Evolutionary conservation across 2,329 filamentous ascomycete genomes (phyloP).

Genomic region (Aspergillus tubingensis): DNA sequence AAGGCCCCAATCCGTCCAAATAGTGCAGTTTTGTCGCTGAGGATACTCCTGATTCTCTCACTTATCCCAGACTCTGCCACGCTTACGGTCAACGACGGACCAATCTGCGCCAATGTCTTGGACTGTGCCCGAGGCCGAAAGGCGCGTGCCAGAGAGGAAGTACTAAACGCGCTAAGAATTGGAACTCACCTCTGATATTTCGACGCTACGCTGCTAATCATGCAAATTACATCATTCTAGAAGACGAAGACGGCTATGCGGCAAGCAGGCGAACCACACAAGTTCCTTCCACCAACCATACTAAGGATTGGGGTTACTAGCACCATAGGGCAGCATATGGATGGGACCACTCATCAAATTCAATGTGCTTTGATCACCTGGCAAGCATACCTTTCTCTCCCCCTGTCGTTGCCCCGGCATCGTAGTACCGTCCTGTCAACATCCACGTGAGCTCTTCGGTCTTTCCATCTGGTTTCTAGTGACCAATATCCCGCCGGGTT

Average conservation of each 20-base stretch:
- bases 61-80: not conserved
- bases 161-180: not conserved
- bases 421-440: not conserved
- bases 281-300: not conserved
- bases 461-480: slow-evolving; percentile 15
- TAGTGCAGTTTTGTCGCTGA: not conserved
- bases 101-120: not conserved
- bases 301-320: not conserved
- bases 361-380: not conserved
- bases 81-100: not conserved
- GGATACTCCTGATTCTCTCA: not conserved
- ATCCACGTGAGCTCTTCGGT: not conserved
- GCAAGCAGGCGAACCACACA: not conserved
- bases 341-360: not conserved
- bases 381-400: not conserved
- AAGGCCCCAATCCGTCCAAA: not conserved
- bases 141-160: not conserved
- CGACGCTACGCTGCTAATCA: not conserved
- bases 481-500: not conserved
- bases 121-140: not conserved
- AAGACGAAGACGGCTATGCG: not conserved
- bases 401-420: not conserved
- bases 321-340: not conserved
- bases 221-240: not conserved
- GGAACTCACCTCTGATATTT: not conserved